phyloP scores from a whole-genome alignment of 805 yeast genomes.

The Myxozyma neglecta region DNA sequence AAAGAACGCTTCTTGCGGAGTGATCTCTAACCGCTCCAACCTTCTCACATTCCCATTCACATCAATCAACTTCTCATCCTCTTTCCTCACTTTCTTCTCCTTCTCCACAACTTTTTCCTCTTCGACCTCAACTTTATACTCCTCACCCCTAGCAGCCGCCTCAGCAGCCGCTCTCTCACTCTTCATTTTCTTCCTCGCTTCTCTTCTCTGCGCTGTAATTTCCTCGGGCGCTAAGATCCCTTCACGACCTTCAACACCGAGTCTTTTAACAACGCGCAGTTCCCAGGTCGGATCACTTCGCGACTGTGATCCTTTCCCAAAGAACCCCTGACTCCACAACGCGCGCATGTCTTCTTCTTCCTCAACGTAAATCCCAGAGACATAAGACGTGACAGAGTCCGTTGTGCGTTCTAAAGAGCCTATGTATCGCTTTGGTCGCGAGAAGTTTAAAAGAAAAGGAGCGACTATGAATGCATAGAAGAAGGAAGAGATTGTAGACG shows the following conservation, averaged over 20 bases:
- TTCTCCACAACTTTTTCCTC: slow-evolving; percentile 15
- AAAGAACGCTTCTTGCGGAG: slow-evolving; percentile 75
- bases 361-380: slow-evolving; percentile 41
- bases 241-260: slow-evolving; percentile 42
- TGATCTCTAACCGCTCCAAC: slow-evolving; percentile 58
- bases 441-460: slow-evolving; percentile 4
- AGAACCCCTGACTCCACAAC: slow-evolving; percentile 85
- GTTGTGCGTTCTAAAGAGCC: slow-evolving; percentile 25
- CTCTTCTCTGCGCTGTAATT: slow-evolving; percentile 68
- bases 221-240: slow-evolving; percentile 63
- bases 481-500: slow-evolving; percentile 60
- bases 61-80: slow-evolving; percentile 42
- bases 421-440: slow-evolving; percentile 18
- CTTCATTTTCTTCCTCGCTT: slow-evolving; percentile 72
- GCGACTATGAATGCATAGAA: slow-evolving; percentile 33
- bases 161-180: slow-evolving; percentile 63
- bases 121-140: neutral
- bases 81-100: slow-evolving; percentile 39
- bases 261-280: slow-evolving; percentile 58
- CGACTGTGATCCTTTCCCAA: slow-evolving; percentile 87
- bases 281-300: slow-evolving; percentile 93
- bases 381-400: slow-evolving; percentile 24
- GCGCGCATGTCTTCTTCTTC: slow-evolving; percentile 49
- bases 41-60: slow-evolving; percentile 37
- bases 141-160: neutral